Conservation (phyloP, 1,139 yeast genomes). For the Magnusiomyces sp. region DNA sequence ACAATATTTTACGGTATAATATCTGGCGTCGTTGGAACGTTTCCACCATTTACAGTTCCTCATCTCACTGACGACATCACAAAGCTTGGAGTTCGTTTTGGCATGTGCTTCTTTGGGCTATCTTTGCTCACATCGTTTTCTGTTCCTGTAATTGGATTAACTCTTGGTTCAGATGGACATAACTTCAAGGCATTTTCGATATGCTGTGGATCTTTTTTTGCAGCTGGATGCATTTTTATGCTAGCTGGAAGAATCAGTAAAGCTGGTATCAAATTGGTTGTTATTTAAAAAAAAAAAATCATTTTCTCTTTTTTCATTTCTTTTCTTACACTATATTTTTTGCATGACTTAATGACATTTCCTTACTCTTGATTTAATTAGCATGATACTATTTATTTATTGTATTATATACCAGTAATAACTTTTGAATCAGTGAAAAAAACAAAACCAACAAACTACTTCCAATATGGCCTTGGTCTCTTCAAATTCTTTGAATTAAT, state of each 20-base stretch:
- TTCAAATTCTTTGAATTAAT: too few species aligned
- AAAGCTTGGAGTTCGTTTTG: constrained; percentile 41
- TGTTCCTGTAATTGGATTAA: constrained; percentile 12
- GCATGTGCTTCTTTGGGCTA: constrained; percentile 43
- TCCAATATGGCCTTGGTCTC: too few species aligned
- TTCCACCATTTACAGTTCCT: constrained; percentile 37
- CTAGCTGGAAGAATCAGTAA: background rate
- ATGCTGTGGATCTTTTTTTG: background rate
- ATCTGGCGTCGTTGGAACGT: constrained; percentile 38
- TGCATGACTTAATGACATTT: too few species aligned
- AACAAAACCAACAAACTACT: too few species aligned
- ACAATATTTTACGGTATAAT: constrained; percentile 38
- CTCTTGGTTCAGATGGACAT: constrained; percentile 6
- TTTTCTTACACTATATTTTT: background rate
- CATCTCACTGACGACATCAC: constrained; percentile 45
- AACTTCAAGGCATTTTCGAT: background rate
- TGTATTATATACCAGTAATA: too few species aligned
- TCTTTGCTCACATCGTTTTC: constrained; percentile 8
- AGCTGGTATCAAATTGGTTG: background rate
- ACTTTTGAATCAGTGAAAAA: too few species aligned
- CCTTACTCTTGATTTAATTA: too few species aligned
- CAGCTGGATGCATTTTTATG: constrained; percentile 1
- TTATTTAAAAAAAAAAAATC: too few species aligned
- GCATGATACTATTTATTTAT: too few species aligned
- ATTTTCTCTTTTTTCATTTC: background rate